A percentile compares a stretch with the other conserved stretches of the same genome.
Evolutionary conservation across 331 rosid species (phyloP).

Genomic region (Stylosanthes scabra): DNA sequence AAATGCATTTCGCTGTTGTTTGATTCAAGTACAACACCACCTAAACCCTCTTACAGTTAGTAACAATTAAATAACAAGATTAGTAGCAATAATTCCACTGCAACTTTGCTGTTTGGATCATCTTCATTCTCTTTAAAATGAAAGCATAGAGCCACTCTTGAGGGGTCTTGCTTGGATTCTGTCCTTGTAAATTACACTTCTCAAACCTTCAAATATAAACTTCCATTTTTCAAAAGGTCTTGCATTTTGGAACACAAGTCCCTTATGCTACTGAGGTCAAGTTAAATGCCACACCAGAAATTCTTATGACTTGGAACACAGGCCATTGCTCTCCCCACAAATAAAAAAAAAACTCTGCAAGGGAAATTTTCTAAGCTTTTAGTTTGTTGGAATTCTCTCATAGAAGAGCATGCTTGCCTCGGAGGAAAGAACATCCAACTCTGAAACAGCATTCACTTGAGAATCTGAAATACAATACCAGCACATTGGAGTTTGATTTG

Average conservation of each 20-base stretch:
- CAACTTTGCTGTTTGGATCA: constrained; percentile 12
- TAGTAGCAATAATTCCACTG: constrained; percentile 16
- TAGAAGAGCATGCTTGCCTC: constrained; percentile 96
- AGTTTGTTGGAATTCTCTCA: constrained; percentile 60
- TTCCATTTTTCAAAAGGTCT: constrained; percentile 5
- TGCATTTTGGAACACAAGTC: constrained; percentile 17
- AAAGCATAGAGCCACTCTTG: background rate
- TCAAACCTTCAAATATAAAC: background rate
- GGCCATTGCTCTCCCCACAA: constrained; percentile 6
- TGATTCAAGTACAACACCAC: too few relatives aligned
- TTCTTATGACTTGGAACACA: constrained; percentile 22
- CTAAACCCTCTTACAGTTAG: too few relatives aligned
- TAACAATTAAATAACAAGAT: background rate
- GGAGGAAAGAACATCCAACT: constrained; percentile 73
- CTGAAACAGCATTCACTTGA: constrained; percentile 68
- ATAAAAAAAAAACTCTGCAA: background rate
- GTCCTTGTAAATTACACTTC: constrained; percentile 5
- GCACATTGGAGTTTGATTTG: constrained; percentile 37
- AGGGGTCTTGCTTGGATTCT: background rate
- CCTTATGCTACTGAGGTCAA: background rate
- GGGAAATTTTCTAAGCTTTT: constrained; percentile 5
- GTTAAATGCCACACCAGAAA: background rate
- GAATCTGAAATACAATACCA: constrained; percentile 94
- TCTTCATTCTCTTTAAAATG: background rate
- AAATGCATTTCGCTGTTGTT: too few relatives aligned